Conservation (phyloP, 108 stramenopile genomes). For the Chaetoceros tenuissimus region DNA sequence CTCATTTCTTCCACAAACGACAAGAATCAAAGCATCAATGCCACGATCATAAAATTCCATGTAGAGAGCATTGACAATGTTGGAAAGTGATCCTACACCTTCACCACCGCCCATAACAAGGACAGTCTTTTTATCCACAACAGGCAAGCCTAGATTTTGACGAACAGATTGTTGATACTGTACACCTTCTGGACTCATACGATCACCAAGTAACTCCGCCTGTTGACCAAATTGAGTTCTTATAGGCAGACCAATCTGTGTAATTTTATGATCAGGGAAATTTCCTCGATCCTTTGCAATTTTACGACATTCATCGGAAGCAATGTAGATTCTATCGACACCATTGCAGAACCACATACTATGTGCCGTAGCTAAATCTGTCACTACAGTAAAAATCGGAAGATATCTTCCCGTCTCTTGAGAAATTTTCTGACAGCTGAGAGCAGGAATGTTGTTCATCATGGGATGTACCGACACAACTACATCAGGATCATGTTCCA, state of each 20-base stretch:
- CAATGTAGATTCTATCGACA: conserved; percentile 84
- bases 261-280: conserved; percentile 70
- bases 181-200: conserved; percentile 37
- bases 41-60: conserved; percentile 33
- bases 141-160: conserved; percentile 45
- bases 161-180: conserved; percentile 34
- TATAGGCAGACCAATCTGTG: conserved; percentile 88
- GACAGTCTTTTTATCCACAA: conserved; percentile 48
- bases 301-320: conserved; percentile 58
- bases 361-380: conserved; percentile 91
- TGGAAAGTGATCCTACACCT: conserved; percentile 76
- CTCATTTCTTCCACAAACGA: conserved; percentile 92
- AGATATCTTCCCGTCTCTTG: conserved; percentile 49
- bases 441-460: conserved; percentile 83
- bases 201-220: conserved; percentile 55
- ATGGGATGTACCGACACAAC: conserved; percentile 91
- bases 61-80: conserved; percentile 75
- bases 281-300: conserved; percentile 60
- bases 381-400: conserved; percentile 93
- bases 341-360: conserved; percentile 87
- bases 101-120: conserved; percentile 95
- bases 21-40: conserved; percentile 81
- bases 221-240: conserved; percentile 77
- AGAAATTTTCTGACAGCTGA: conserved; percentile 40
- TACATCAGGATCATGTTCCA: conserved; percentile 69